Conservation (phyloP, 2,329 filamentous ascomycete genomes). For the Paraphaeosphaeria sporulosa region DNA sequence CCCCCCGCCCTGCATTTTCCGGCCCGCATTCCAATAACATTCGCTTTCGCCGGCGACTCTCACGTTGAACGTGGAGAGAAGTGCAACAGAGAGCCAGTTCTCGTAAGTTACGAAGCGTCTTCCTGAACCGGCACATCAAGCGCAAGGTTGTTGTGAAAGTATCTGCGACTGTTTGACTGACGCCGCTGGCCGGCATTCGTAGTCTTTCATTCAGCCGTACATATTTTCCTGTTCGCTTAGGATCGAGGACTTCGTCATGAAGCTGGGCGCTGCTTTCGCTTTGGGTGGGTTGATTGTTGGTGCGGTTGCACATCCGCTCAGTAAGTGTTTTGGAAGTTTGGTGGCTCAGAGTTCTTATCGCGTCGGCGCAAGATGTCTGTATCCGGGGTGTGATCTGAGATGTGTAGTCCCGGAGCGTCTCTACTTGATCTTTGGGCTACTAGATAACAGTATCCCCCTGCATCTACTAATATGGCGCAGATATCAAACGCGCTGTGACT, state of each 20-base stretch:
- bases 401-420: too few species aligned
- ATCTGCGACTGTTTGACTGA: constrained; percentile 19
- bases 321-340: constrained; percentile 27
- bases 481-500: constrained; percentile 40
- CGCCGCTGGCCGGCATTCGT: constrained; percentile 27
- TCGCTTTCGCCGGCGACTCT: constrained; percentile 29
- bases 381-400: too few species aligned
- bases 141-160: neutral
- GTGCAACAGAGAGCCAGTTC: constrained; percentile 22
- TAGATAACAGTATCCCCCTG: too few species aligned
- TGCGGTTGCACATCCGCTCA: constrained; percentile 53
- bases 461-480: neutral
- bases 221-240: constrained; percentile 24
- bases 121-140: neutral
- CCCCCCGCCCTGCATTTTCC: constrained; percentile 28
- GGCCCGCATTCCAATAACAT: constrained; percentile 38
- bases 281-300: constrained; percentile 51
- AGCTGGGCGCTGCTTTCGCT: constrained; percentile 45
- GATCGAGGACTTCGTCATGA: constrained; percentile 51
- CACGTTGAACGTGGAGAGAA: constrained; percentile 18
- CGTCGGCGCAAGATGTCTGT: neutral
- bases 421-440: neutral
- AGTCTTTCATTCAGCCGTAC: constrained; percentile 28
- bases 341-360: neutral
- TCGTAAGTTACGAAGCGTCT: constrained; percentile 19